Evolutionary conservation across 208 protist species (phyloP), one percentile per base, ranked within the genome.

Genomic region (Crithidia fasciculata): DNA sequence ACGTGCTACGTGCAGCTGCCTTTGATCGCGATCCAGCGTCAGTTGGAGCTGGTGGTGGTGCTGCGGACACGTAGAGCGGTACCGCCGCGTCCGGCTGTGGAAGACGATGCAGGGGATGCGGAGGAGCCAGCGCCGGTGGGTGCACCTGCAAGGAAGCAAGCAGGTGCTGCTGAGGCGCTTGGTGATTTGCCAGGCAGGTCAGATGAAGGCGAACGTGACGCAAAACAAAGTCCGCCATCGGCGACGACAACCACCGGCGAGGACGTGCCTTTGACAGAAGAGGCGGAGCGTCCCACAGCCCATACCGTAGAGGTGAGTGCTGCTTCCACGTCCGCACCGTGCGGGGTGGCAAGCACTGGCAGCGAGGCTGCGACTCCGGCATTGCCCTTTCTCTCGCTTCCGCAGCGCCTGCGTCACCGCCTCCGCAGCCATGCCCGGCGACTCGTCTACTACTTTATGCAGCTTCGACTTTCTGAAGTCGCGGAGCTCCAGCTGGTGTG

Each of bases 1-100:
- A 53, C 67, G 52, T 53, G 50, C 4, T 58, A 67, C 7, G 8
- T 78, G 28, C 74, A 69, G 44, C 37, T 52, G 16, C 74, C 67
- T 2, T 49, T 78, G 8, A 49, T 75, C 8, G 54, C 60, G 3
- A 76, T 73, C 43, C 39, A 59, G 18, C 45, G 37, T 28, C 62
- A 84, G 47, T 49, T 84, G 15, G 73, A 75, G 56, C 8, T 16
- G 19, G 67, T 65, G 9, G 44, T 71, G 36, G 64, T 73, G 39
- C 53, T 47, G 39, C 63, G 41, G 4, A 36, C 44, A 5, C 41
- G 43, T 8, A 18, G 47, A 50, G 10, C 47, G 4, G 36, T 37
- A 15, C 13, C 69, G 37, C n/a, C 40, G 6, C 52, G 6, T 36
- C 9, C 64, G 43, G 5, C 41, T 4, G 13, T 19, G 5, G 8